These are phyloP conservation scores for Verticillium klebahnii DNA, from an alignment of 2,329 filamentous ascomycete species.

Conservation along the genomic window DNA sequence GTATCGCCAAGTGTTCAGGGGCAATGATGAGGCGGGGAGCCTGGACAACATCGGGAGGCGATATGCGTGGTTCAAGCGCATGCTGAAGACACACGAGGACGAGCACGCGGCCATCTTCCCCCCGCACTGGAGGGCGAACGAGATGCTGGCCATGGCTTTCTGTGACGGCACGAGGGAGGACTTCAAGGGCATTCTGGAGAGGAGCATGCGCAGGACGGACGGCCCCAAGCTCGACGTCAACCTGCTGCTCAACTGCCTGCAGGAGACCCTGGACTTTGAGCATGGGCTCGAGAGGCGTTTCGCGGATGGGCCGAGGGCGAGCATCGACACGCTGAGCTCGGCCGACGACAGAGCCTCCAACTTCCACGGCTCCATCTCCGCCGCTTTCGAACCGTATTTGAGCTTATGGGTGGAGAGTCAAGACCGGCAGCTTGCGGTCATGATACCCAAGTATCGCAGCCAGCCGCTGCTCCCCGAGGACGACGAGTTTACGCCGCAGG, in stretches of 20 bases:
- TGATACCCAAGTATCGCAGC: conserved; percentile 83
- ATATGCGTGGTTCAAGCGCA: conserved; percentile 95
- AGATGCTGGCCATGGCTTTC: conserved; percentile 84
- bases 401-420: conserved; percentile 97
- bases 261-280: conserved; percentile 96
- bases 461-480: conserved; percentile 77
- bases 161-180: conserved; percentile 95
- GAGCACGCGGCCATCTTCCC: conserved; percentile 90
- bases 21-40: conserved; percentile 93
- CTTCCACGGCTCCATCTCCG: conserved; percentile 88
- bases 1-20: conserved; percentile 91
- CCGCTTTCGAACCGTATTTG: conserved; percentile 95
- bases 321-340: conserved; percentile 85
- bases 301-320: conserved; percentile 66
- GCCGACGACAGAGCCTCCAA: conserved; percentile 69
- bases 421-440: conserved; percentile 75
- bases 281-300: conserved; percentile 85
- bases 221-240: conserved; percentile 85
- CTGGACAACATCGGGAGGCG: conserved; percentile 93
- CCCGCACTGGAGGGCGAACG: conserved; percentile 80
- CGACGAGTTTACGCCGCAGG: conserved; percentile 87
- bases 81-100: conserved; percentile 92
- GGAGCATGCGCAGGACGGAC: conserved; percentile 73
- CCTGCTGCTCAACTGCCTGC: conserved; percentile 78
- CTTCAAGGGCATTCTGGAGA: conserved; percentile 87